Evolutionary conservation across 2,329 filamentous ascomycete species (phyloP), one percentile per base, ranked within the genome.

Genomic region (Penicillium sclerotiorum): DNA sequence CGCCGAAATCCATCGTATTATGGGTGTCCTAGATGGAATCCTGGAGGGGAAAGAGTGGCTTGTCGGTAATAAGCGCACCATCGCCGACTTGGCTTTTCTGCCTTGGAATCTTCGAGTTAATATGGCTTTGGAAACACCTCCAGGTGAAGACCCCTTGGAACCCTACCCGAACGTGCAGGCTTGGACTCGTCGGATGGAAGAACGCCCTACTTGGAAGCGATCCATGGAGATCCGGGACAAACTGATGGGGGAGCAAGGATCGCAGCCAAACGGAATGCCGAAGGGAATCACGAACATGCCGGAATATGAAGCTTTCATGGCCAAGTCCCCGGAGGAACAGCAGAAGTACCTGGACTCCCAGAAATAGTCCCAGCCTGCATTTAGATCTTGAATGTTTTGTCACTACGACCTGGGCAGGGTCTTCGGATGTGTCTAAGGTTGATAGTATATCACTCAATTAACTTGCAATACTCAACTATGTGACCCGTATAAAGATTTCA

Each of bases 1-100:
- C 18, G 70, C 70, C 20, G 77, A 80, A 54, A 64, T 75, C 45
- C 64, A 67, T 20, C 75, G 77, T 38, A 68, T 80, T 13, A 61
- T 70, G 5, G 67, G 67, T 13, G 76, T 69, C 57, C 23, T 47
- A 17, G 17, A 47, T 13, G 8, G 11, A 1, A 8, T 25, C 12
- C 17, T 47, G 11, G 35, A 22, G 13, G 64, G 64, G 52, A 67
- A 63, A 17, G 50, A 67, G 22, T 77, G 68, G 54, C 64, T 79
- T 4, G 73, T 77, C 1, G 76, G 72, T 37, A 66, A 71, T 45
- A 76, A 74, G 50, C 59, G 62, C 48, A 72, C 68, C 2, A 75
- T 69, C 60, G 75, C 64, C 5, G 76, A 78, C 56, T 51, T 76
- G n/a, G 52, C 66, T 21, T 77, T 75, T 50, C 53, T 71, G 21